These are phyloP conservation scores for Fusarium sp. DNA, from an alignment of 2,329 filamentous ascomycete species.

Conservation along the genomic window DNA sequence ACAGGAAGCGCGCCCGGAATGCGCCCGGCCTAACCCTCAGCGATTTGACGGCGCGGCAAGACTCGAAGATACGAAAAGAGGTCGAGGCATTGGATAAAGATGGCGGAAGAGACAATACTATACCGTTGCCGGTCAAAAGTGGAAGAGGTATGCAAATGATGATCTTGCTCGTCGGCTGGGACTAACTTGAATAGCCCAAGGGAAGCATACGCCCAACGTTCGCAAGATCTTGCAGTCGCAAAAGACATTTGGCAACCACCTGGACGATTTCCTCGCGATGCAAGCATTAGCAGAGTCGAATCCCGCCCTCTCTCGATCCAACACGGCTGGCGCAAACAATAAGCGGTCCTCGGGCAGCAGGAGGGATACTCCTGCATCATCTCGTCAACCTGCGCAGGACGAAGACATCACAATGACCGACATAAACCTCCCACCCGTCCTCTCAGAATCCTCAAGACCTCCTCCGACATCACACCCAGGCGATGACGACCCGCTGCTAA, in stretches of 20 bases:
- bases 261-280: slow-evolving; percentile 78
- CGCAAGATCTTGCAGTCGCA: slow-evolving; percentile 80
- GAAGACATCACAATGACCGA: slow-evolving; percentile 45
- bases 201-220: slow-evolving; percentile 72
- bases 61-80: slow-evolving; percentile 80
- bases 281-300: slow-evolving; percentile 55
- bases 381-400: slow-evolving; percentile 27
- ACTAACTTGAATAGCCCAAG: slow-evolving; percentile 48
- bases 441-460: slow-evolving; percentile 47
- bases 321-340: slow-evolving; percentile 43
- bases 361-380: slow-evolving; percentile 41
- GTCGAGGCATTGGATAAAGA: slow-evolving; percentile 85
- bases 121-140: slow-evolving; percentile 69
- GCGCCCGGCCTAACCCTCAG: slow-evolving; percentile 60
- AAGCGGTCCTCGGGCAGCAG: slow-evolving; percentile 44
- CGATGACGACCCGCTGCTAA: slow-evolving; percentile 66
- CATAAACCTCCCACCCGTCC: slow-evolving; percentile 43
- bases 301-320: slow-evolving; percentile 46
- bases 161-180: neutral
- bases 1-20: slow-evolving; percentile 76
- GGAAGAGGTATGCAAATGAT: slow-evolving; percentile 49
- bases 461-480: slow-evolving; percentile 53
- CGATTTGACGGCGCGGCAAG: slow-evolving; percentile 81
- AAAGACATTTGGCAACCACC: slow-evolving; percentile 83
- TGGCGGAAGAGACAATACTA: slow-evolving; percentile 74